Conservation (phyloP, 169 alveolate species). For the Plasmodium falciparum region DNA sequence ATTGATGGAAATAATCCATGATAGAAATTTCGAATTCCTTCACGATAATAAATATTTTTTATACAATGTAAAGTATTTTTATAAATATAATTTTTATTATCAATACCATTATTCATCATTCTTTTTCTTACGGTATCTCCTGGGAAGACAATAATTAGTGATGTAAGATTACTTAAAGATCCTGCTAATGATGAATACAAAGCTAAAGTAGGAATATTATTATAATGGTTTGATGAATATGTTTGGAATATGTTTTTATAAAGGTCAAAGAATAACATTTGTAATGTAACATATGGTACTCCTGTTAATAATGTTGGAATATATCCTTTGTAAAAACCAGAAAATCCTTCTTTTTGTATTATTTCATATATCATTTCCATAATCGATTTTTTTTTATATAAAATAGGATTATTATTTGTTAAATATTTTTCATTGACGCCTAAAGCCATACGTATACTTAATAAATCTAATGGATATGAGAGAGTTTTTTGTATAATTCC, state of each 20-base stretch:
- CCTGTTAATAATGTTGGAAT: conserved; percentile 88
- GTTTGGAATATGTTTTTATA: conserved; percentile 78
- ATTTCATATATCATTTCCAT: conserved; percentile 78
- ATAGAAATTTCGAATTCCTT: conserved; percentile 83
- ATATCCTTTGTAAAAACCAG: conserved; percentile 90
- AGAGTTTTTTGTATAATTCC: conserved; percentile 88
- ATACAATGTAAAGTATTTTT: conserved; percentile 83
- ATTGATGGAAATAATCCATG: conserved; percentile 89
- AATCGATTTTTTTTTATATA: conserved; percentile 37
- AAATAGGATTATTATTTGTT: conserved; percentile 39
- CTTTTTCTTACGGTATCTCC: conserved; percentile 92
- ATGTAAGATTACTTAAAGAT: conserved; percentile 77
- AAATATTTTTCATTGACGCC: conserved; percentile 88
- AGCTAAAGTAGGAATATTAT: conserved; percentile 34
- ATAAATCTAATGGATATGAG: conserved; percentile 89
- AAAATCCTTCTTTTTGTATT: conserved; percentile 86
- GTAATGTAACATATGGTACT: conserved; percentile 90
- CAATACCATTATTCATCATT: conserved; percentile 91
- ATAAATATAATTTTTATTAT: conserved; percentile 85
- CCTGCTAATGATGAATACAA: conserved; percentile 76
- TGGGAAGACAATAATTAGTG: conserved; percentile 81
- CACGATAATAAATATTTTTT: conserved; percentile 79
- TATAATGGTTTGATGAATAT: conserved; percentile 23
- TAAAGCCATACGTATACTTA: conserved; percentile 90
- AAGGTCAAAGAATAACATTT: conserved; percentile 88